phyloP scores from a whole-genome alignment of 2,329 filamentous ascomycete species.

The Pezicula carpinea region DNA sequence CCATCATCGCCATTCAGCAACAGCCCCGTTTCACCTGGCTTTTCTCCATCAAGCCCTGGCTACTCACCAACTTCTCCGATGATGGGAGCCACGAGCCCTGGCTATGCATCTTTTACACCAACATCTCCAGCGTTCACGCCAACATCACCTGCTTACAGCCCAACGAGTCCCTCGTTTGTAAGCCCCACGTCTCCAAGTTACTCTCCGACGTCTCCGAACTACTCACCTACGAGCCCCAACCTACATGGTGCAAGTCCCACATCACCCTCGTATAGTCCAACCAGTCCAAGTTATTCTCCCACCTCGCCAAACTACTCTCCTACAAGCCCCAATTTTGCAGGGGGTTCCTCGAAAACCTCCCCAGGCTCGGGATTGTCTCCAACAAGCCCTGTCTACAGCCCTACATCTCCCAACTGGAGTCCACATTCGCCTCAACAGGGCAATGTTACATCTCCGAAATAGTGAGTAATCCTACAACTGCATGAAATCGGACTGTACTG shows the following conservation, averaged over 20 bases:
- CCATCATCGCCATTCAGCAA: conserved; percentile 36
- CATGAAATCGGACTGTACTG: conserved; percentile 4
- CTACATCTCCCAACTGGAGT: conserved; percentile 26
- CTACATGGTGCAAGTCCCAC: conserved; percentile 18
- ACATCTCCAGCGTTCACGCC: conserved; percentile 38
- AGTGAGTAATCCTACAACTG: conserved; percentile 21
- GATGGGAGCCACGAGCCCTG: conserved; percentile 14
- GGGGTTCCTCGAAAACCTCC: conserved; percentile 15
- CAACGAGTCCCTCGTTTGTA: conserved; percentile 30
- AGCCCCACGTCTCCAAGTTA: conserved; percentile 73
- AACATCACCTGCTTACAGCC: conserved; percentile 29
- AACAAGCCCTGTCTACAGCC: conserved; percentile 28
- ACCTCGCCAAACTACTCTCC: conserved; percentile 27
- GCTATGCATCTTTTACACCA: conserved; percentile 50
- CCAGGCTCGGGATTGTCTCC: conserved; percentile 25
- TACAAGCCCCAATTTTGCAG: conserved; percentile 20
- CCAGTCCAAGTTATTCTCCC: conserved; percentile 32
- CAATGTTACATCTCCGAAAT: conserved; percentile 34
- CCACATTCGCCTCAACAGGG: conserved; percentile 24
- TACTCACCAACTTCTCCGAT: conserved; percentile 23
- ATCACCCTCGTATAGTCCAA: conserved; percentile 40
- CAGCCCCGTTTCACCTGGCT: conserved; percentile 65
- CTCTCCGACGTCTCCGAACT: conserved; percentile 71
- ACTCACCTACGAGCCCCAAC: conserved; percentile 31
- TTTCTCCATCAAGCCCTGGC: conserved; percentile 63